A percentile compares a stretch with the other conserved stretches of the same genome.
Conservation (phyloP, 1,284 basidiomycete species). For the Rhodotorula glutinis region DNA sequence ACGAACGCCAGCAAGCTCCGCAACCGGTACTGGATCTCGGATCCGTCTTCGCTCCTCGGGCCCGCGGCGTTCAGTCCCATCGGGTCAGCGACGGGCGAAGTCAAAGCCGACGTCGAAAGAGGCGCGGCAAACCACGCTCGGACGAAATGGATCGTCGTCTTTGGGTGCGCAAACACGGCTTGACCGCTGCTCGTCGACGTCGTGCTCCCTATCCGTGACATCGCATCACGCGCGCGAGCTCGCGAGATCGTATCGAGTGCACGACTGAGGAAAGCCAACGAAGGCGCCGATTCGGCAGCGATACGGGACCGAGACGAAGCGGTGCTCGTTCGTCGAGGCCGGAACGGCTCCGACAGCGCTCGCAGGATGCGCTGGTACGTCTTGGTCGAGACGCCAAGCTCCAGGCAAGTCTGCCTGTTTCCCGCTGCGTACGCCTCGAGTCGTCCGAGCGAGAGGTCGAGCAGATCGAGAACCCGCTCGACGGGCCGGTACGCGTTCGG, state of each 20-base stretch:
- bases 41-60: too few relatives aligned
- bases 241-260: background rate
- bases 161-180: background rate
- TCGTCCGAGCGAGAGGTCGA: background rate
- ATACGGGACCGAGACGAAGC: background rate
- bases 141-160: background rate
- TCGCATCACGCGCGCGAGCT: background rate
- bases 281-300: background rate
- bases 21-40: background rate
- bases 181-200: background rate
- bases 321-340: background rate
- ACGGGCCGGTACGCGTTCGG: background rate
- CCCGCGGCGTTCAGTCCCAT: too few relatives aligned
- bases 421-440: background rate
- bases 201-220: background rate
- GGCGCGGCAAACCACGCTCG: constrained; percentile 1
- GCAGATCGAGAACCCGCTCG: background rate
- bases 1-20: background rate
- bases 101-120: background rate
- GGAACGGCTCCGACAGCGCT: background rate
- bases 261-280: background rate
- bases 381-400: background rate
- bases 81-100: too few relatives aligned
- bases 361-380: constrained; percentile 1
- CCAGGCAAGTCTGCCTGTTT: background rate